Percentiles rank a stretch among this genome's conserved stretches.
Conservation (phyloP, 257 asterid genomes). For the Coffea canephora region DNA sequence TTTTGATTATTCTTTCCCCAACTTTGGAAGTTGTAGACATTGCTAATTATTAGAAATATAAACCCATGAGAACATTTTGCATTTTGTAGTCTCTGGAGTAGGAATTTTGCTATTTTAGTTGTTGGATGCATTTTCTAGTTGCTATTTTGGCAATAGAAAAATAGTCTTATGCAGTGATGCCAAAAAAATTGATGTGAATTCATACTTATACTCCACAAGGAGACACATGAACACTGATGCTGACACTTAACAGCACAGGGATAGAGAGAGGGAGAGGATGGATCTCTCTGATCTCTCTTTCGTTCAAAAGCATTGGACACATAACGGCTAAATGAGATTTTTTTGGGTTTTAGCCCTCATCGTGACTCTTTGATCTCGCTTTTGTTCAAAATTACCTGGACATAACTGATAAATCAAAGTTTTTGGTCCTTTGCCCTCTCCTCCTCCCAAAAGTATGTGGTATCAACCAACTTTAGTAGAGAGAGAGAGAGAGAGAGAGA, state of each 20-base stretch:
- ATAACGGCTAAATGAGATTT: neutral
- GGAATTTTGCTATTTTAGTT: neutral
- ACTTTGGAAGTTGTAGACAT: neutral
- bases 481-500: neutral
- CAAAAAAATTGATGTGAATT: too few relatives aligned
- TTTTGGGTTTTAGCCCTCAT: too few relatives aligned
- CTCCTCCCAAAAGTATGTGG: too few relatives aligned
- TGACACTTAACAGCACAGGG: neutral
- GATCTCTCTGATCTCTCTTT: neutral
- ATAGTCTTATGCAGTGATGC: too few relatives aligned
- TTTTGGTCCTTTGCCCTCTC: too few relatives aligned
- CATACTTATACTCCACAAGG: too few relatives aligned
- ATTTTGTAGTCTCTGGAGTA: neutral
- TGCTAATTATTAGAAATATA: too few relatives aligned
- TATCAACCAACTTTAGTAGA: too few relatives aligned
- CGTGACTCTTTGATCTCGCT: too few relatives aligned
- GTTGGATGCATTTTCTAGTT: neutral
- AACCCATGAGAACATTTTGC: neutral
- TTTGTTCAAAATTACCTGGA: too few relatives aligned
- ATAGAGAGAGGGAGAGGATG: too few relatives aligned
- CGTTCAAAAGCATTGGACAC: neutral
- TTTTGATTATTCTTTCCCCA: neutral
- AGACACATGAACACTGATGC: neutral
- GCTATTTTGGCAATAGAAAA: neutral
- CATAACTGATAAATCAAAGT: too few relatives aligned